Base-by-base conservation (phyloP, 148 eudicot species). In the Nepenthes gracilis region DNA sequence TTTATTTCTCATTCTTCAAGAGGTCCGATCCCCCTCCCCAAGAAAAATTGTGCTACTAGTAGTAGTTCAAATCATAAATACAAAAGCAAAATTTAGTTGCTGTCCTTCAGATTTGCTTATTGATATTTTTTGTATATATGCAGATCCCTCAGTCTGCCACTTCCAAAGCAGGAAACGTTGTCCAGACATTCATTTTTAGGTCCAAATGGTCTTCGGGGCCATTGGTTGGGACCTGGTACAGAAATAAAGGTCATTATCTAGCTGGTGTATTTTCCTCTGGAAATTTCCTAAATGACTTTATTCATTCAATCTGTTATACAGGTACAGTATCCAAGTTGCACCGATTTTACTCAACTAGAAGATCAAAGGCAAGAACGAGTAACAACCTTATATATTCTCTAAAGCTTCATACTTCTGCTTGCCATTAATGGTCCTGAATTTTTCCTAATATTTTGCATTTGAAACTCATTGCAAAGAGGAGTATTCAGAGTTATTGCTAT, bases 161-260 rank as follows among this genome's bases (percentile, higher is more conserved):
- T 79, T 69, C 91, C 98, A 56, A 93, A 86, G 72, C 78, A 86
- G 72, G 98, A 88, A 77, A 93, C 98, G 10, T 74, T 93, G 74
- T 86, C 98, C n/a, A 79, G 98, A 65, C 98, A 93, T 79, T 84
- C 96, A 5, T 72, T 93, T 59, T 72, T 93, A 65, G 98, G 98
- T 55, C 95, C 87, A 53, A 86, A 74, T 81, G 96, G 98, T 59
- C 87, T 93, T 66, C 85, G 77, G 54, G 75, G 83, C 60, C 89
- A 84, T 64, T 93, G 95, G 98, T 81, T 56, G 62, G 88, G 80
- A 33, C 98, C 96, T 47, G 88, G 65, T 60, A 59, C 87, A 35
- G 90, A 83, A 67, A 68, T 81, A 40, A 92, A 92, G 94, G 95
- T 88, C 54, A 52, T 49, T 43, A 2, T 6, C 4, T n/a, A 8